Evolutionary conservation across 768 basidiomycete genomes (phyloP).

Genomic region (Postia placenta): DNA sequence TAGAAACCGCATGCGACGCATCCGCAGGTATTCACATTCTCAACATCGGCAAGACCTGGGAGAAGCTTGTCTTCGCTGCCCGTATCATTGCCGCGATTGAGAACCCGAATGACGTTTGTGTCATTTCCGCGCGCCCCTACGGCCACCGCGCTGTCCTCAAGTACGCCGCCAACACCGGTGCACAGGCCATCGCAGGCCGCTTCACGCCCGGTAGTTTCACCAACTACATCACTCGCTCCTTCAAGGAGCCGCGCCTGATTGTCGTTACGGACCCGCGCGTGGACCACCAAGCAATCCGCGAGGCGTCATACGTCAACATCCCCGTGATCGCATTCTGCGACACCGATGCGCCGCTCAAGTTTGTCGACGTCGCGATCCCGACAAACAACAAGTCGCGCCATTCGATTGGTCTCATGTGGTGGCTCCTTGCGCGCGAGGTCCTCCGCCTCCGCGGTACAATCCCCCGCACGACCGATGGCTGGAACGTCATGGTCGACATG

Average conservation of each 20-base stretch:
- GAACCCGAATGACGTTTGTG: constrained; percentile 97
- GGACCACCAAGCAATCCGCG: constrained; percentile 99
- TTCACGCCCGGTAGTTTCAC: constrained; percentile 99
- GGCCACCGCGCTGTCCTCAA: constrained; percentile 99
- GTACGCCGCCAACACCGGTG: constrained; percentile 96
- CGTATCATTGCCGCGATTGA: constrained; percentile 96
- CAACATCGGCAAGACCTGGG: constrained; percentile 99
- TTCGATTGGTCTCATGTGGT: constrained; percentile 96
- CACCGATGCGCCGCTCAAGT: constrained; percentile 95
- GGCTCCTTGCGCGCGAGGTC: constrained; percentile 95
- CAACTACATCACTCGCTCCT: constrained; percentile 99
- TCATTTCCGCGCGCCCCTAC: constrained; percentile 97
- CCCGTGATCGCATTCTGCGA: constrained; percentile 99
- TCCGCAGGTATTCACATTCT: constrained; percentile 85
- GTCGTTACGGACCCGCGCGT: constrained; percentile 98
- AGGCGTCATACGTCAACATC: constrained; percentile 99
- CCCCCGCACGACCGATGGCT: constrained; percentile 85
- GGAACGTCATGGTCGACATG: constrained; percentile 99
- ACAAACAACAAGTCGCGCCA: constrained; percentile 99
- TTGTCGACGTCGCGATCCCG: constrained; percentile 97
- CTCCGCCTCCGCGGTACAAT: constrained; percentile 93
- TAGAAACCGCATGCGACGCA: neutral
- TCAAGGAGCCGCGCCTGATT: constrained; percentile 99
- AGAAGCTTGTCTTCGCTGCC: constrained; percentile 97
- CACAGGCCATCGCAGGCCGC: constrained; percentile 97